Conservation (phyloP, 2,329 filamentous ascomycete species). For the Lasiodiplodia theobromae region DNA sequence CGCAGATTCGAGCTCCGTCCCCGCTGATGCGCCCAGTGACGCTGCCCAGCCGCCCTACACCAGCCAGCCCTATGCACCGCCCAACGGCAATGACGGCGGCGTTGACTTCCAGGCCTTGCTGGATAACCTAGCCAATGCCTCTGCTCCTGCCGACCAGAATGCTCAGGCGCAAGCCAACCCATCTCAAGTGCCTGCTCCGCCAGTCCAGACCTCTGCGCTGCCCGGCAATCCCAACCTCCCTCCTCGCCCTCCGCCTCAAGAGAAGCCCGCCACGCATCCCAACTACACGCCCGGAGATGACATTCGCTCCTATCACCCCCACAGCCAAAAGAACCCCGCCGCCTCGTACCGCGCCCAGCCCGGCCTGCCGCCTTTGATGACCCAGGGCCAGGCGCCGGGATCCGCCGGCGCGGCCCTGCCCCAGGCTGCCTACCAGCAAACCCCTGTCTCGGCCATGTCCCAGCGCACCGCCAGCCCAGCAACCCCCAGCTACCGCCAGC, state of each 20-base stretch:
- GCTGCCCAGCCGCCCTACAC: conserved; percentile 34
- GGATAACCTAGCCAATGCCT: conserved; percentile 46
- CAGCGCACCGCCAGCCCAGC: conserved; percentile 41
- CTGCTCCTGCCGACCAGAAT: conserved; percentile 39
- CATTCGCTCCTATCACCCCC: conserved; percentile 59
- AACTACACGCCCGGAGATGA: conserved; percentile 58
- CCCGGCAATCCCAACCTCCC: conserved; percentile 53
- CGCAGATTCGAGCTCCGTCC: conserved; percentile 41
- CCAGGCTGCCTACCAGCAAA: conserved; percentile 30
- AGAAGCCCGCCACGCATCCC: conserved; percentile 55
- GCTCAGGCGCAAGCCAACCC: conserved; percentile 34
- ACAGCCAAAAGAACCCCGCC: conserved; percentile 47
- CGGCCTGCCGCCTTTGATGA: conserved; percentile 38
- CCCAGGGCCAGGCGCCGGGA: conserved; percentile 32
- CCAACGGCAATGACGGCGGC: conserved; percentile 39
- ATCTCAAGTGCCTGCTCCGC: conserved; percentile 30
- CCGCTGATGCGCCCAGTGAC: conserved; percentile 45
- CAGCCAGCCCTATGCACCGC: conserved; percentile 37
- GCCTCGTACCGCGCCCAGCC: conserved; percentile 42
- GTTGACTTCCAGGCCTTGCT: conserved; percentile 57
- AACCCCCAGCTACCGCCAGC: conserved; percentile 39
- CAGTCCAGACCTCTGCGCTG: conserved; percentile 42
- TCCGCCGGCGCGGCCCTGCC: conserved; percentile 17
- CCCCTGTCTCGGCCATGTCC: conserved; percentile 33
- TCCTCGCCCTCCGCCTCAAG: conserved; percentile 57